Conservation (phyloP, 176 grass and related monocot genomes). For the Hordeum marinum region DNA sequence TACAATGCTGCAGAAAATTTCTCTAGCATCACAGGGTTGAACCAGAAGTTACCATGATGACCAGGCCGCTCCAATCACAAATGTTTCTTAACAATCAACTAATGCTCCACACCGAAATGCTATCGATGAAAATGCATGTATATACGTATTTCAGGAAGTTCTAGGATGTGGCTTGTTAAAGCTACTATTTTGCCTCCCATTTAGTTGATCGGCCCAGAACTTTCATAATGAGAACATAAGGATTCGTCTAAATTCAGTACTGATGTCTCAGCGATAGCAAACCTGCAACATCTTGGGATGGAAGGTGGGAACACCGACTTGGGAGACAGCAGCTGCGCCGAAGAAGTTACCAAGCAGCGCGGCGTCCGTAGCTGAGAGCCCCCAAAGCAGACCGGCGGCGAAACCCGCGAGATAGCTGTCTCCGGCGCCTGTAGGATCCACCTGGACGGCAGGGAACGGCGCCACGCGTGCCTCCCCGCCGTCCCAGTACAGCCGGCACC, state of each 20-base stretch:
- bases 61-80: not conserved
- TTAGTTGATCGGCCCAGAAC: not conserved
- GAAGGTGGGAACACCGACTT: conserved; percentile 77
- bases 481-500: conserved; percentile 72
- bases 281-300: conserved; percentile 82
- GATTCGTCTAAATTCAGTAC: not conserved
- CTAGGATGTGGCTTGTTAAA: not conserved
- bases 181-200: not conserved
- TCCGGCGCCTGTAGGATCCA: conserved; percentile 89
- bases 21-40: not conserved
- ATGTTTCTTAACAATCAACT: not conserved
- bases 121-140: not conserved
- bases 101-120: not conserved
- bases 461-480: conserved; percentile 53
- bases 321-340: conserved; percentile 61
- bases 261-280: not conserved
- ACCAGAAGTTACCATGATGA: not conserved
- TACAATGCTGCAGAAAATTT: not conserved
- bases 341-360: conserved; percentile 88
- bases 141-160: not conserved
- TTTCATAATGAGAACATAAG: not conserved
- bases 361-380: conserved; percentile 64
- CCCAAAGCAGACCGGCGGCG: conserved; percentile 69
- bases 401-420: conserved; percentile 93
- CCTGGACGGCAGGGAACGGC: conserved; percentile 64